Evolutionary conservation across 2,329 filamentous ascomycete genomes (phyloP).

Genomic region (Thelonectria rubi): DNA sequence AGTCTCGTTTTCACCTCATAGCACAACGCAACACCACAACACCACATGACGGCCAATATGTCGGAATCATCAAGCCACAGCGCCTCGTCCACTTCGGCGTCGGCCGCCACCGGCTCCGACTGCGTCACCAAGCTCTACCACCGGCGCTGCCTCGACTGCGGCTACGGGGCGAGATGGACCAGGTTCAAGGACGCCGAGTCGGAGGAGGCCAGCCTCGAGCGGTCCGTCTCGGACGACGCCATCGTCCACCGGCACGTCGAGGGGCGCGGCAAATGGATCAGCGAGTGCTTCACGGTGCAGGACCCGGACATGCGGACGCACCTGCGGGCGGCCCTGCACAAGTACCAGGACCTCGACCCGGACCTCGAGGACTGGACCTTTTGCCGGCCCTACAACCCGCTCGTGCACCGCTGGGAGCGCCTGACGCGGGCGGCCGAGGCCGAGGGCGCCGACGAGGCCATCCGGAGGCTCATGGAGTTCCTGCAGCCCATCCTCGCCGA

Average conservation of each 20-base stretch:
- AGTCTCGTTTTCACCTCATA: no score
- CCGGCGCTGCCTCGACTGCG: no score
- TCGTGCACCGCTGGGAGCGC: constrained; percentile 26
- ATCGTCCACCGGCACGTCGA: constrained; percentile 13
- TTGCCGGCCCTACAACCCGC: constrained; percentile 16
- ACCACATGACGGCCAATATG: no score
- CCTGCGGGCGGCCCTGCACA: neutral
- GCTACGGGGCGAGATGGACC: no score
- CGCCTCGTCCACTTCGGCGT: no score
- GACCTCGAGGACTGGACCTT: constrained; percentile 26
- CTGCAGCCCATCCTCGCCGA: constrained; percentile 44
- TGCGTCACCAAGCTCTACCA: no score
- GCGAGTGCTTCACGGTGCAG: constrained; percentile 22
- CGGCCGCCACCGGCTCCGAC: no score
- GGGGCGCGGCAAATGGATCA: constrained; percentile 11
- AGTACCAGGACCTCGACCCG: constrained; percentile 25
- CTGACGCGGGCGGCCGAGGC: neutral
- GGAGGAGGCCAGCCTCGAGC: no score
- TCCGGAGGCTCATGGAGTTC: constrained; percentile 40
- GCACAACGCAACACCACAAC: no score
- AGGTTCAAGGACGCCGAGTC: no score
- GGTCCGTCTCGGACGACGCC: no score
- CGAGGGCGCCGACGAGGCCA: neutral
- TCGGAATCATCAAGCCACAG: no score
- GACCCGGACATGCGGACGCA: constrained; percentile 10